A percentile compares a stretch with the other conserved stretches of the same genome.
Conservation (phyloP, 75 land plant species). For the Sequoiadendron giganteum region DNA sequence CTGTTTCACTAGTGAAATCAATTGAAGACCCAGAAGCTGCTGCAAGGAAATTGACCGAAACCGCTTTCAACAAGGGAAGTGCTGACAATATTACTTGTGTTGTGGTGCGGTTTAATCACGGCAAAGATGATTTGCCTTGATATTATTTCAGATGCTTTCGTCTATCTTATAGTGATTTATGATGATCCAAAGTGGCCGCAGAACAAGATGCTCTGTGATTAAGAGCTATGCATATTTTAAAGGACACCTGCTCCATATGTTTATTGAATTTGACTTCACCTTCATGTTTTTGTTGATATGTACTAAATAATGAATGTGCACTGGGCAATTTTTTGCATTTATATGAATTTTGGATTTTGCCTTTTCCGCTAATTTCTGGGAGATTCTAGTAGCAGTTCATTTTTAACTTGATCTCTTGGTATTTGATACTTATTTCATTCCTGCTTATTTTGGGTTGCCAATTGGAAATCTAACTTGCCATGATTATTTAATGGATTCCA, state of each 20-base stretch:
- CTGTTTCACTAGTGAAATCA: slow-evolving; percentile 50
- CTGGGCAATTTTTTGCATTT: background rate
- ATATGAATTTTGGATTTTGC: background rate
- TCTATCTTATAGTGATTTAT: background rate
- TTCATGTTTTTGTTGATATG: background rate
- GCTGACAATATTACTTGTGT: slow-evolving; percentile 75
- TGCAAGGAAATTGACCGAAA: slow-evolving; percentile 49
- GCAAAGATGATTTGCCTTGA: slow-evolving; percentile 6
- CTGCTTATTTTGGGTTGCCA: background rate
- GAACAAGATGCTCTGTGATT: background rate
- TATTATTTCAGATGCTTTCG: background rate
- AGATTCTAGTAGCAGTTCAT: background rate
- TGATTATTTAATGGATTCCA: background rate
- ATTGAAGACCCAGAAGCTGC: slow-evolving; percentile 55
- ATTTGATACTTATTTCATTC: background rate
- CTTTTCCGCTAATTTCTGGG: background rate
- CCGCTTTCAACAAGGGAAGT: slow-evolving; percentile 57
- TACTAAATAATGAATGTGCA: slow-evolving; percentile 3
- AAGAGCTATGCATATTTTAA: background rate
- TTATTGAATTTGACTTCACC: background rate
- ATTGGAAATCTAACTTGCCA: background rate
- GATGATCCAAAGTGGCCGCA: background rate
- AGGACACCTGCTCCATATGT: background rate
- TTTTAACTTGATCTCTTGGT: background rate
- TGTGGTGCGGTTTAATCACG: slow-evolving; percentile 46